These are phyloP conservation scores for Myriosclerotinia curreyana DNA, from an alignment of 2,329 filamentous ascomycete species.

Conservation along the genomic window DNA sequence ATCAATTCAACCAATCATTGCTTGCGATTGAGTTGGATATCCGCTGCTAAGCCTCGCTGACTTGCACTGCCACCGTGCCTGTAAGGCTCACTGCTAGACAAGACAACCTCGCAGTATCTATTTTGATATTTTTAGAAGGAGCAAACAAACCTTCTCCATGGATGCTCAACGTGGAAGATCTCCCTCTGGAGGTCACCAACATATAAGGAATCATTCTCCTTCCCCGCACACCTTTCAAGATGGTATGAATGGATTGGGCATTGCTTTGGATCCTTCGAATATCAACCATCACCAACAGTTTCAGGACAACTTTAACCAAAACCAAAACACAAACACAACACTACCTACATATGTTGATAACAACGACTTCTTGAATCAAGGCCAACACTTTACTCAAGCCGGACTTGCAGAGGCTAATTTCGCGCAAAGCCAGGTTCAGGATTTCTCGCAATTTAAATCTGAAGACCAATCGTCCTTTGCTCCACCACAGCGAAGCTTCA, in stretches of 20 bases:
- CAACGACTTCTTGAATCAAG: slow-evolving; percentile 49
- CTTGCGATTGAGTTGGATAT: slow-evolving; percentile 1
- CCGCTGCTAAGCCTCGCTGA: slow-evolving; percentile 18
- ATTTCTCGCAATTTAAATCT: slow-evolving; percentile 39
- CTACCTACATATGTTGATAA: slow-evolving; percentile 40
- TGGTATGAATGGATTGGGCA: slow-evolving; percentile 52
- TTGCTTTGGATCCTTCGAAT: slow-evolving; percentile 49
- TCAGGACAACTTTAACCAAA: slow-evolving; percentile 37
- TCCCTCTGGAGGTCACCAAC: slow-evolving; percentile 56
- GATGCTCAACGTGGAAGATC: slow-evolving; percentile 61
- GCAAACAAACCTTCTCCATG: slow-evolving; percentile 44
- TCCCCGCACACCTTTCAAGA: slow-evolving; percentile 51
- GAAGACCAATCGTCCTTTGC: slow-evolving; percentile 39
- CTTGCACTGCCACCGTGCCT: slow-evolving; percentile 24
- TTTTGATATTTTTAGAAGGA: slow-evolving; percentile 38
- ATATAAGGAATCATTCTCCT: slow-evolving; percentile 61
- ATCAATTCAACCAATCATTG: slow-evolving; percentile 13
- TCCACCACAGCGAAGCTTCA: slow-evolving; percentile 48
- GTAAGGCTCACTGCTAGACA: slow-evolving; percentile 21
- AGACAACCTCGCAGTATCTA: slow-evolving; percentile 23
- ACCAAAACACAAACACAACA: slow-evolving; percentile 38
- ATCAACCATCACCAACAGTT: slow-evolving; percentile 43
- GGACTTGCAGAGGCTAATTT: slow-evolving; percentile 33
- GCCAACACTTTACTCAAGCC: slow-evolving; percentile 35
- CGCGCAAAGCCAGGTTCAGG: slow-evolving; percentile 31